Conservation (phyloP, 345 rosid species). For the Gossypium sturtianum region DNA sequence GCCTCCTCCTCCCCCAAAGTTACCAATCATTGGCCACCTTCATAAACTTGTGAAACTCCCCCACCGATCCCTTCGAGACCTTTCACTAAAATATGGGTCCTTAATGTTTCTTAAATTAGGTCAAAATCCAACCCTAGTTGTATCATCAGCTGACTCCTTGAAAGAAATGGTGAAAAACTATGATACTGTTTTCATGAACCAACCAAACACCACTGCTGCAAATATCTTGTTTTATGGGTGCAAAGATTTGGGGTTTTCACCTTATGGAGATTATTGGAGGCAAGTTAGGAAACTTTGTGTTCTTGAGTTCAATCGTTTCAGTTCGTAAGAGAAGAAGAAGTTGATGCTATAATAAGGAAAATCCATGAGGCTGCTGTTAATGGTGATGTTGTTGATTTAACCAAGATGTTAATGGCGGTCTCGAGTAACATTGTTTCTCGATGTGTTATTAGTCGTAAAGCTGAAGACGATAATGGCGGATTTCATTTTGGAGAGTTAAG, state of each 20-base stretch:
- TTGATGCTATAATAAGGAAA: background rate
- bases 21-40: background rate
- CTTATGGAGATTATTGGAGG: background rate
- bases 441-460: background rate
- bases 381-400: background rate
- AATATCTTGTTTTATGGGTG: background rate
- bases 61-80: background rate
- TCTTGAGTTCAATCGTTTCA: background rate
- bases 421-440: background rate
- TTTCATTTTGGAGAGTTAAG: background rate
- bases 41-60: background rate
- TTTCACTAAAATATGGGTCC: background rate
- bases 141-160: background rate
- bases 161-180: background rate
- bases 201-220: background rate
- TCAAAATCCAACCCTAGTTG: background rate
- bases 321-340: background rate
- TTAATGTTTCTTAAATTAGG: background rate
- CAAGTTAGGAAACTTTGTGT: background rate
- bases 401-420: background rate
- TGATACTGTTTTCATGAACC: background rate
- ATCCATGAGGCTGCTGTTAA: background rate
- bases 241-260: background rate
- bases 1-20: slow-evolving; percentile 1
- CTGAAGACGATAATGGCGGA: background rate